Evolutionary conservation across 2,329 filamentous ascomycete genomes (phyloP), one percentile per base, ranked within the genome.

Genomic region (Nothopassalora personata): DNA sequence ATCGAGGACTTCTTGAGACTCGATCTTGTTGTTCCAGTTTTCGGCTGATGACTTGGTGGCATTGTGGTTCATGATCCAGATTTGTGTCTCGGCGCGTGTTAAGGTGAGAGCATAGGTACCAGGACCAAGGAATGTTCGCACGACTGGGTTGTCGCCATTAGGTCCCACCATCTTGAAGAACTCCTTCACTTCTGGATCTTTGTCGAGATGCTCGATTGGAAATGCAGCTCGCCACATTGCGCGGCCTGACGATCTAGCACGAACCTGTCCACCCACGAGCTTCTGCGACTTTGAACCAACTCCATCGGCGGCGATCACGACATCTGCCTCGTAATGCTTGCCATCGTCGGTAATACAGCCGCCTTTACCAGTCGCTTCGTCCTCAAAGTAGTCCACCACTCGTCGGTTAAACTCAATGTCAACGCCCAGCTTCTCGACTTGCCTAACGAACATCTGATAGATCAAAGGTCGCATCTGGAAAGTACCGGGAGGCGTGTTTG

Each of bases 21-120:
- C 74, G 59, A 79, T 78, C 5, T 73, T 79, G 67, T 79, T 75
- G 71, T 69, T 77, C 77, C 77, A 80, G 58, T 67, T 75, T 60
- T 80, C 77, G 39, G 75, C 73, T 54, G 77, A 76, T 36, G 69
- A 74, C 57, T 75, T 76, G 11, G 76, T 79, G 6, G 74, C 74
- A 27, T n/a, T 43, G 19, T 57, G 36, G 66, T 79, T 80, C 71
- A 80, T 75, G 67, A 79, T 79, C 77, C 77, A 79, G 23, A 79
- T 77, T 74, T 79, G 78, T 33, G 76, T 75, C 65, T 80, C 77
- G 13, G 75, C 73, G 7, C 77, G 72, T 8, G 74, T 77, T 33
- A 79, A 64, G 1, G 76, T 79, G 54, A 79, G 68, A 18, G 75
- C 77, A 56, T 79, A 79, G 2, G 77, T 78, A 27, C 68, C 66